phyloP scores from a whole-genome alignment of 2,329 filamentous ascomycete genomes.

The Dactylellina haptotyla region DNA sequence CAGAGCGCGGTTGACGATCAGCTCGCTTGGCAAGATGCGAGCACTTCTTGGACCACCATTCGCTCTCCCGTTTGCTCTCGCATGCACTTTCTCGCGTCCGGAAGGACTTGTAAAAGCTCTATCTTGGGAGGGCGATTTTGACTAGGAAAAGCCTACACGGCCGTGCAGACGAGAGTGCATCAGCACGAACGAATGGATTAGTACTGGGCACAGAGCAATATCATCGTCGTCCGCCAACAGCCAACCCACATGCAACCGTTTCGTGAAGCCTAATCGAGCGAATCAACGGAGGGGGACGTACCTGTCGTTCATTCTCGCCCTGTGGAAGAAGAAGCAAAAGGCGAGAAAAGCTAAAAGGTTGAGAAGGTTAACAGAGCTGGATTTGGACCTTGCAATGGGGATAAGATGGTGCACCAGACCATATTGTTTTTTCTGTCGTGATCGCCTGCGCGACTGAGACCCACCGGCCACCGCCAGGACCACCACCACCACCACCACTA shows the following conservation, averaged over 20 bases:
- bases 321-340: conserved; percentile 17
- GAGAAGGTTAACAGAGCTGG: no score
- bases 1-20: conserved; percentile 21
- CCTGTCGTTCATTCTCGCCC: conserved; percentile 12
- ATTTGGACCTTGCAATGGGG: no score
- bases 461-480: conserved; percentile 7
- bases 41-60: conserved; percentile 14
- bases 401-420: no score
- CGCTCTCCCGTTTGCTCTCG: conserved; percentile 6
- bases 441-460: conserved; percentile 11
- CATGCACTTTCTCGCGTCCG: conserved; percentile 13
- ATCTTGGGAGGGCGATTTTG: no score
- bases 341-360: conserved; percentile 1
- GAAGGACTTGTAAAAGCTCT: conserved; percentile 1
- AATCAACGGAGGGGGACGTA: conserved; percentile 26
- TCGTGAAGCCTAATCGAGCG: conserved; percentile 23
- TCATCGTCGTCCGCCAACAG: no score
- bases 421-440: no score
- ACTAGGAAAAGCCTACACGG: no score
- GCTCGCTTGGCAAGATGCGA: conserved; percentile 27
- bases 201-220: no score
- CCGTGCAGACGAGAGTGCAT: no score
- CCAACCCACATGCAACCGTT: conserved; percentile 45
- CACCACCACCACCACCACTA: background rate
- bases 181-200: no score